phyloP scores from a whole-genome alignment of 139 green algal species.

The Desmodesmus armatus region DNA sequence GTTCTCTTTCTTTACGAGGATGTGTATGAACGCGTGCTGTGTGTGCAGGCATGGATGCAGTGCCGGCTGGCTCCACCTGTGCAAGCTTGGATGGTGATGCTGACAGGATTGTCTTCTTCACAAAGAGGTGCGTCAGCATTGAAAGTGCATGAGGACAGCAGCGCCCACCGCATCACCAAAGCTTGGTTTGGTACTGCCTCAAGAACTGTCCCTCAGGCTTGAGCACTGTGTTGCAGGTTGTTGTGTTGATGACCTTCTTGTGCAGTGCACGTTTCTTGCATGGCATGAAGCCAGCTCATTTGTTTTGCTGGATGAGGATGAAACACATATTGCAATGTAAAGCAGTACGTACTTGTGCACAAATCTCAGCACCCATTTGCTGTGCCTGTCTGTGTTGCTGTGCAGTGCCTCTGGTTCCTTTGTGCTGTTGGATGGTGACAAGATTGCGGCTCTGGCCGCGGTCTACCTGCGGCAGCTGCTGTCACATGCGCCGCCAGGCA shows the following conservation, averaged over 20 bases:
- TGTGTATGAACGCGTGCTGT: slow-evolving; percentile 52
- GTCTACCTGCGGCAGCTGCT: slow-evolving; percentile 74
- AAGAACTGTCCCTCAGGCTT: no score
- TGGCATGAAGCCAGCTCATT: no score
- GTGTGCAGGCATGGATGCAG: slow-evolving; percentile 17
- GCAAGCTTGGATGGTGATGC: slow-evolving; percentile 94
- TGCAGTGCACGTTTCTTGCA: no score
- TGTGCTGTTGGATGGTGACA: slow-evolving; percentile 94
- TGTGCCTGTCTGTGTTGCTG: not conserved
- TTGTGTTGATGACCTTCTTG: no score
- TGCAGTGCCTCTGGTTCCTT: slow-evolving; percentile 18
- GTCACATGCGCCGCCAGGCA: slow-evolving; percentile 55
- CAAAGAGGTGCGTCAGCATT: slow-evolving; percentile 16
- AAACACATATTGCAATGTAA: not conserved
- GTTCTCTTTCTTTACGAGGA: no score
- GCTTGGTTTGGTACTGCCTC: no score
- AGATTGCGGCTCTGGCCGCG: slow-evolving; percentile 89
- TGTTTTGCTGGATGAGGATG: no score
- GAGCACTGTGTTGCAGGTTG: no score
- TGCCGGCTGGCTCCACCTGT: slow-evolving; percentile 38
- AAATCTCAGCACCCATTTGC: no score
- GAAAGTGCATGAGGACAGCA: no score
- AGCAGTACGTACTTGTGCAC: no score
- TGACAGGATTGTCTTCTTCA: slow-evolving; percentile 97
- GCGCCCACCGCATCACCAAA: no score